phyloP scores from a whole-genome alignment of 257 asterid species.

The Paraleonurus japonicus region DNA sequence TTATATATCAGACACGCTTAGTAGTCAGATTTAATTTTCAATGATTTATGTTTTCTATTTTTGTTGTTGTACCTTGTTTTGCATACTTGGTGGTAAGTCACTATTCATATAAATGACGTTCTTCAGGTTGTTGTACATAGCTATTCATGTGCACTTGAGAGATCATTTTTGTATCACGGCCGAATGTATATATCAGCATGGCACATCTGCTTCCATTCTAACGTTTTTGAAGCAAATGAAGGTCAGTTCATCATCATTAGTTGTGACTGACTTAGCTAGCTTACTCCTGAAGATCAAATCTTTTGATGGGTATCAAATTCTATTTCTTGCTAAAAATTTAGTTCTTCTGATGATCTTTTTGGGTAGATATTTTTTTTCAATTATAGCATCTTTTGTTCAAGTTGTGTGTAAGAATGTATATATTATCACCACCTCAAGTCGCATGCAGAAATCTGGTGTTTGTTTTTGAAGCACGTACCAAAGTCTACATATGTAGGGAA shows the following conservation, averaged over 20 bases:
- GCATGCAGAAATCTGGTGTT: background rate
- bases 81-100: slow-evolving; percentile 4
- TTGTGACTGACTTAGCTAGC: slow-evolving; percentile 2
- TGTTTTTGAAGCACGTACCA: background rate
- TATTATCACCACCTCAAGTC: background rate
- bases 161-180: slow-evolving; percentile 91
- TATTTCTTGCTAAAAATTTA: background rate
- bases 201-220: slow-evolving; percentile 95
- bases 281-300: background rate
- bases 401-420: background rate
- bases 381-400: background rate
- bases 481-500: background rate
- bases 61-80: background rate
- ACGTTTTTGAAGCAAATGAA: slow-evolving; percentile 89
- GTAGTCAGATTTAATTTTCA: background rate
- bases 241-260: slow-evolving; percentile 40
- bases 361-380: slow-evolving; percentile 1
- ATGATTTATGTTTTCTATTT: slow-evolving; percentile 17
- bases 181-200: slow-evolving; percentile 83
- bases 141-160: slow-evolving; percentile 95
- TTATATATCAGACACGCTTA: slow-evolving; percentile 17
- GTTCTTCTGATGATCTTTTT: background rate
- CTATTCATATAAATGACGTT: slow-evolving; percentile 21
- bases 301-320: background rate
- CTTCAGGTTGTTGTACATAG: slow-evolving; percentile 84